Conservation (phyloP, 495 filamentous ascomycete species). For the Cetradonia linearis region DNA sequence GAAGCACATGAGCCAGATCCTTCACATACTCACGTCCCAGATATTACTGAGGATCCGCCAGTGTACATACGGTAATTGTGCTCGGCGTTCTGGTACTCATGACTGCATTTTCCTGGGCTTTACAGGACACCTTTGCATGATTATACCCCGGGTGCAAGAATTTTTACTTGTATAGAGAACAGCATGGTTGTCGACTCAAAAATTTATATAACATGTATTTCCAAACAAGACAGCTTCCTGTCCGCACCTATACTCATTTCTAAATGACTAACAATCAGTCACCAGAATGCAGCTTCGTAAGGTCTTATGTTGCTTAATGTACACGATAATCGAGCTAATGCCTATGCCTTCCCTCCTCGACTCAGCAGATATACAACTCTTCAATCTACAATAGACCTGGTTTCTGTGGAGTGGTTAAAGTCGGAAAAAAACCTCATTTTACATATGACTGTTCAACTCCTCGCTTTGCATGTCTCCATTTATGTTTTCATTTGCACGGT, state of each 20-base stretch:
- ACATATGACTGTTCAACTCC: too few species aligned
- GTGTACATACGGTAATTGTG: conserved; percentile 11
- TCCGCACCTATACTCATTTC: not conserved
- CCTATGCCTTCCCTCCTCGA: too few species aligned
- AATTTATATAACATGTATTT: not conserved
- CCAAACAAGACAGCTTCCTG: not conserved
- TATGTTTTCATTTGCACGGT: too few species aligned
- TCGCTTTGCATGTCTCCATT: too few species aligned
- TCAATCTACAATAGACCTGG: too few species aligned
- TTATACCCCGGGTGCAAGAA: conserved; percentile 4
- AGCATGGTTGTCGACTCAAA: not conserved
- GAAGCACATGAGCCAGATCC: not conserved
- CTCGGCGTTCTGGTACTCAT: conserved; percentile 15
- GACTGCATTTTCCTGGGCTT: not conserved
- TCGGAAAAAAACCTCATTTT: too few species aligned
- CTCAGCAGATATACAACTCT: too few species aligned
- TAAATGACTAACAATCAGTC: not conserved
- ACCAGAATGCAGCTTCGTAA: not conserved
- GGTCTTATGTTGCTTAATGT: not conserved
- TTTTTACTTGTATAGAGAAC: not conserved
- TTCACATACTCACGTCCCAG: not conserved
- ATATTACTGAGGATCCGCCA: conserved; percentile 12
- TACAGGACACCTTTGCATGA: not conserved
- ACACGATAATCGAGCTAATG: not conserved
- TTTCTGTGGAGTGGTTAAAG: too few species aligned